Evolutionary conservation across 768 basidiomycete genomes (phyloP), one percentile per base, ranked within the genome.

Genomic region (Auriculariales sp.): DNA sequence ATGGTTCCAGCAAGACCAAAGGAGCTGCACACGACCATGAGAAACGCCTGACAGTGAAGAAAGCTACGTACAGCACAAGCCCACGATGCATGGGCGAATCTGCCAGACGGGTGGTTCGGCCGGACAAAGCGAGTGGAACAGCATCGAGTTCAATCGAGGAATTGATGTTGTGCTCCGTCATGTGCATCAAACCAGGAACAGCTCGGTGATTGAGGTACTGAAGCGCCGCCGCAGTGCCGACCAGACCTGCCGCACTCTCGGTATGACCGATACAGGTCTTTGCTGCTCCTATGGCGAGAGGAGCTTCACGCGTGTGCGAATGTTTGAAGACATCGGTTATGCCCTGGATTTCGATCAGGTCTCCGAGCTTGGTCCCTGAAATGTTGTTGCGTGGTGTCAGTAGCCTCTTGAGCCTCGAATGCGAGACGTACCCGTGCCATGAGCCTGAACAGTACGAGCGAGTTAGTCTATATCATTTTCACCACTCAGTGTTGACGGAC

Each of bases 1-100:
- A 66, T 60, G 14, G 66, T 65, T 5, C 66, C 66, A 10, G 66
- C 62, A 45, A 68, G 66, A 14, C 66, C 66, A 48, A 66, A 65
- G 1, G 65, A 62, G 17, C 66, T 68, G 49, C 31, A 3, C 6
- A 17, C 5, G 35, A 52, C 46, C 15, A 46, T 12, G 3, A n/a
- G n/a, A n/a, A n/a, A n/a, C n/a, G n/a, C n/a, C n/a, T n/a, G n/a
- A n/a, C n/a, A n/a, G n/a, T n/a, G n/a, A n/a, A n/a, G n/a, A n/a
- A n/a, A n/a, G n/a, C n/a, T n/a, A n/a, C n/a, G n/a, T n/a, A n/a
- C n/a, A n/a, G n/a, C n/a, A n/a, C n/a, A n/a, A n/a, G n/a, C n/a
- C n/a, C n/a, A n/a, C n/a, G n/a, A n/a, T n/a, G n/a, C n/a, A n/a
- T n/a, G n/a, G n/a, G n/a, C n/a, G n/a, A 51, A 5, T 54, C 52